A percentile compares a stretch with the other conserved stretches of the same genome.
These are phyloP conservation scores for Penicillium sp. DNA, from an alignment of 2,329 filamentous ascomycete genomes.

Conservation along the genomic window DNA sequence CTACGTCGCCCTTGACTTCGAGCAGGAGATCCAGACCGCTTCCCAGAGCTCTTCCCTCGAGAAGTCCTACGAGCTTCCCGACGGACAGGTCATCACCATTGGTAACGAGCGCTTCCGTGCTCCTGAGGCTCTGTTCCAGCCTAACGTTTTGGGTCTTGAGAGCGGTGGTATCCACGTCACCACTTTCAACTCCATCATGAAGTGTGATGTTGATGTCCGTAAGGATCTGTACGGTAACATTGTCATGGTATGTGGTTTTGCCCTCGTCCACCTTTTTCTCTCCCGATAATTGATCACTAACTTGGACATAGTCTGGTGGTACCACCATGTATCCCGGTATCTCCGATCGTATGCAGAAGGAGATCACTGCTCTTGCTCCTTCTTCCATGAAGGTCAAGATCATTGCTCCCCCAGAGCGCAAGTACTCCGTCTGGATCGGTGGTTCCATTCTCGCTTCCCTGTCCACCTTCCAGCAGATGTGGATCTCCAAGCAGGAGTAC, in stretches of 20 bases:
- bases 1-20: conserved; percentile 99
- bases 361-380: conserved; percentile 98
- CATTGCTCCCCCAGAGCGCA: conserved; percentile 99
- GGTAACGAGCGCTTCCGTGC: conserved; percentile 99
- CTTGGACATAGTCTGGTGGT: conserved; percentile 79
- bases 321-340: conserved; percentile 99
- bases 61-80: conserved; percentile 99
- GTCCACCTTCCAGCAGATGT: conserved; percentile 99
- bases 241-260: conserved; percentile 81
- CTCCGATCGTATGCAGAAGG: conserved; percentile 99
- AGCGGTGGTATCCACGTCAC: conserved; percentile 98
- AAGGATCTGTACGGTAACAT: conserved; percentile 99
- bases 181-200: conserved; percentile 99
- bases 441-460: conserved; percentile 99
- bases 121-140: conserved; percentile 99
- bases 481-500: conserved; percentile 99
- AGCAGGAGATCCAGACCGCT: conserved; percentile 99
- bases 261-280: neutral
- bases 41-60: conserved; percentile 98
- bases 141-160: conserved; percentile 96
- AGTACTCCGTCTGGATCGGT: conserved; percentile 99
- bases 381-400: conserved; percentile 99
- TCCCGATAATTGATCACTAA: neutral
- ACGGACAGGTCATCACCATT: conserved; percentile 99
- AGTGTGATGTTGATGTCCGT: conserved; percentile 99